Evolutionary conservation across 768 basidiomycete genomes (phyloP).

Genomic region (Hygrocybe coccinea): DNA sequence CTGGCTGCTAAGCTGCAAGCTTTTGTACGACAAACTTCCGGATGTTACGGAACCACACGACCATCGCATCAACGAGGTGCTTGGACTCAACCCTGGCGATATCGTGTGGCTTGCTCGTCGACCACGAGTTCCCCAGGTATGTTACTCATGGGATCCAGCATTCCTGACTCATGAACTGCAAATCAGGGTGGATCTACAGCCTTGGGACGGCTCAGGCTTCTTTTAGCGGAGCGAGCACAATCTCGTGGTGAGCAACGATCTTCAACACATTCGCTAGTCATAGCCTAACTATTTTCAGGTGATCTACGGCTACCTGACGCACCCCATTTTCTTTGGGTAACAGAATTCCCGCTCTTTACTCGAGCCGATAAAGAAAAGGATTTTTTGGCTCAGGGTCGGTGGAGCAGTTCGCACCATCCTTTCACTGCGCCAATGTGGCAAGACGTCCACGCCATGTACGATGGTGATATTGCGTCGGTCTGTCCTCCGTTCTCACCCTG

Average conservation of each 20-base stretch:
- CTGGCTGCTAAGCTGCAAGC: conserved; percentile 43
- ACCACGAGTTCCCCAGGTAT: conserved; percentile 48
- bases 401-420: conserved; percentile 92
- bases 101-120: conserved; percentile 56
- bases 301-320: conserved; percentile 48
- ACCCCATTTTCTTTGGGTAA: conserved; percentile 92
- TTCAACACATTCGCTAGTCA: conserved; percentile 5
- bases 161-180: conserved; percentile 17
- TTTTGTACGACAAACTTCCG: conserved; percentile 21
- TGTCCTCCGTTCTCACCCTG: conserved; percentile 17
- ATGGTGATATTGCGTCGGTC: conserved; percentile 58
- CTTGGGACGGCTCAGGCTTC: conserved; percentile 66
- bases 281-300: conserved; percentile 35
- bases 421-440: conserved; percentile 95
- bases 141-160: conserved; percentile 14
- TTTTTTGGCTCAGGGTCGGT: conserved; percentile 76
- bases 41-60: conserved; percentile 21
- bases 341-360: conserved; percentile 91
- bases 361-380: conserved; percentile 84
- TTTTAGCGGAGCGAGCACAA: conserved; percentile 63
- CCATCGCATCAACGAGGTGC: conserved; percentile 35
- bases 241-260: conserved; percentile 45
- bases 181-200: conserved; percentile 80
- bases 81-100: conserved; percentile 47
- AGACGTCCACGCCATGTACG: conserved; percentile 73